Conservation (phyloP, 2,329 filamentous ascomycete species). For the Arthrinium phaeospermum region DNA sequence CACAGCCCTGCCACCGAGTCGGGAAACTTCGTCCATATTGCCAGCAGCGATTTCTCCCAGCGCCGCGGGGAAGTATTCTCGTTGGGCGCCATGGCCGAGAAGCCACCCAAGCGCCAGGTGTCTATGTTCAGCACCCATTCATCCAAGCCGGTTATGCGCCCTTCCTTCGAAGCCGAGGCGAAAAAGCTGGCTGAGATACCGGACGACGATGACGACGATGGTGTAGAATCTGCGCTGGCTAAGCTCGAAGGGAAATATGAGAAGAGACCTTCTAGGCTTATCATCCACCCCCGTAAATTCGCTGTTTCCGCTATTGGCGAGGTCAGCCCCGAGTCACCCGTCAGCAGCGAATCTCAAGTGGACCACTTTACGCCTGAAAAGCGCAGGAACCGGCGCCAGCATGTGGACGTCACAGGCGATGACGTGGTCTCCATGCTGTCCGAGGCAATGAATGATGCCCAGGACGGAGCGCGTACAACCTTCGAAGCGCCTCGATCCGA, state of each 20-base stretch:
- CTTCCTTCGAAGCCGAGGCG: slow-evolving; percentile 88
- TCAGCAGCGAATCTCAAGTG: slow-evolving; percentile 30
- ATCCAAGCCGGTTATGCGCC: slow-evolving; percentile 66
- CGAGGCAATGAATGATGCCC: slow-evolving; percentile 20
- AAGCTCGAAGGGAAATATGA: slow-evolving; percentile 91
- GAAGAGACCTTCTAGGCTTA: slow-evolving; percentile 52
- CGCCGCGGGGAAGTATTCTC: slow-evolving; percentile 57
- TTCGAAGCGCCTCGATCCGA: slow-evolving; percentile 40
- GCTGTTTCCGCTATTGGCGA: slow-evolving; percentile 31
- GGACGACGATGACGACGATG: slow-evolving; percentile 83
- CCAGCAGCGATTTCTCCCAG: slow-evolving; percentile 49
- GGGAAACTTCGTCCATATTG: slow-evolving; percentile 51
- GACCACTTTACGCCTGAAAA: slow-evolving; percentile 46
- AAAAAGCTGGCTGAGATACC: slow-evolving; percentile 87
- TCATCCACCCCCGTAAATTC: slow-evolving; percentile 43
- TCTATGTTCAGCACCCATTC: slow-evolving; percentile 68
- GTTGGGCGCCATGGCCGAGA: slow-evolving; percentile 62
- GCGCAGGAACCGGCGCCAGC: slow-evolving; percentile 51
- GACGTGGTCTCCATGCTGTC: slow-evolving; percentile 30
- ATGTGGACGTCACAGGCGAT: slow-evolving; percentile 49
- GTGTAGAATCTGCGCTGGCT: slow-evolving; percentile 87
- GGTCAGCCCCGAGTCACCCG: slow-evolving; percentile 24
- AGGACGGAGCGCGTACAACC: slow-evolving; percentile 19
- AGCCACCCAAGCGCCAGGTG: slow-evolving; percentile 50
- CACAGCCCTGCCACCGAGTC: slow-evolving; percentile 48